These are phyloP conservation scores for Alternaria dauci DNA, from an alignment of 2,329 filamentous ascomycete genomes.

Conservation along the genomic window DNA sequence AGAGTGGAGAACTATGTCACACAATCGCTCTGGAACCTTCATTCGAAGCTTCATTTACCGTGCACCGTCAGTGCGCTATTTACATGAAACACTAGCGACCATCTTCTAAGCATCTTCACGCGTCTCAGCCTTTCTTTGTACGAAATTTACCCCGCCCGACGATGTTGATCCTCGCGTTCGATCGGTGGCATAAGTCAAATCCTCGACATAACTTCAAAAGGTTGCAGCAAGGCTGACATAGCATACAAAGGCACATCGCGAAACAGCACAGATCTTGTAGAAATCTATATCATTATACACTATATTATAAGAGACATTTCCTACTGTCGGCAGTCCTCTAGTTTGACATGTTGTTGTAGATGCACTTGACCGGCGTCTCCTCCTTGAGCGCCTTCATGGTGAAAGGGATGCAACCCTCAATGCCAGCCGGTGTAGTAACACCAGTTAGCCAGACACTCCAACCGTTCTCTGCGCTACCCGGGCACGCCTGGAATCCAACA, in stretches of 20 bases:
- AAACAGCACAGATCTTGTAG: background rate
- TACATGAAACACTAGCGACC: background rate
- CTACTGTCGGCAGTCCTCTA: background rate
- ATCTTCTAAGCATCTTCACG: background rate
- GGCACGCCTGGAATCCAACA: background rate
- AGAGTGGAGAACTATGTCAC: background rate
- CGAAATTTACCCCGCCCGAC: too few relatives aligned
- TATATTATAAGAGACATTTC: background rate
- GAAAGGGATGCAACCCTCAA: slow-evolving; percentile 46
- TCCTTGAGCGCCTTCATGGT: slow-evolving; percentile 32
- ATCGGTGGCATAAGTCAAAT: too few relatives aligned
- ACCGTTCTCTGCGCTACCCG: background rate
- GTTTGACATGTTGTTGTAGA: slow-evolving; percentile 11
- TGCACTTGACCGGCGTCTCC: slow-evolving; percentile 20
- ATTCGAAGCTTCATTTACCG: background rate
- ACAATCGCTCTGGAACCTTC: background rate
- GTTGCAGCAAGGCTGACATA: background rate
- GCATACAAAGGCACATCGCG: background rate
- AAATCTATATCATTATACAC: background rate
- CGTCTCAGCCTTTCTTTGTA: background rate
- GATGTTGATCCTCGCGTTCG: background rate
- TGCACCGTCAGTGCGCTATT: background rate
- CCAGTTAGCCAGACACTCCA: background rate
- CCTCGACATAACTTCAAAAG: background rate
- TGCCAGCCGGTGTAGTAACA: slow-evolving; percentile 45